These are phyloP conservation scores for Leccinum imitatum DNA, from an alignment of 768 basidiomycete species.

Conservation along the genomic window DNA sequence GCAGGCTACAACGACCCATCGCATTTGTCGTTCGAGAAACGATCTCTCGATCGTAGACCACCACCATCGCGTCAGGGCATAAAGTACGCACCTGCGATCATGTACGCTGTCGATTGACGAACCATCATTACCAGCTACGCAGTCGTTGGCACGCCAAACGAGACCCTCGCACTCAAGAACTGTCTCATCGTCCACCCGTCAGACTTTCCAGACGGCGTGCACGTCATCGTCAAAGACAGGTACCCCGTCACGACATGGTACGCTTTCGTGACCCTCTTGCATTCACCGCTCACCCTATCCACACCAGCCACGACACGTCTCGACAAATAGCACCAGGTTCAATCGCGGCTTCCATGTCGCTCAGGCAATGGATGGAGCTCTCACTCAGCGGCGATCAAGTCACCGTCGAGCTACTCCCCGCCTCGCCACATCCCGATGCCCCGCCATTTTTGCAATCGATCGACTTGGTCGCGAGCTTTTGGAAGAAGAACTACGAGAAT, in stretches of 20 bases:
- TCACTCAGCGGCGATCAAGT: conserved; percentile 76
- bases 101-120: neutral
- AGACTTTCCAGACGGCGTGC: conserved; percentile 73
- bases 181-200: conserved; percentile 75
- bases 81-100: conserved; percentile 19
- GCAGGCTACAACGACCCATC: conserved; percentile 56
- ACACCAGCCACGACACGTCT: conserved; percentile 74
- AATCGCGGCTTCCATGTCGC: conserved; percentile 74
- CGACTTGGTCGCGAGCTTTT: conserved; percentile 77
- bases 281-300: conserved; percentile 28
- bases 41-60: conserved; percentile 42
- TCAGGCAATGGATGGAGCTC: conserved; percentile 89
- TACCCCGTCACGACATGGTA: conserved; percentile 77
- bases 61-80: conserved; percentile 33
- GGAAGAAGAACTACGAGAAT: conserved; percentile 51
- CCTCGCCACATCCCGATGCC: conserved; percentile 48
- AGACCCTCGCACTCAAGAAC: conserved; percentile 74
- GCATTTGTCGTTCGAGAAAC: conserved; percentile 49
- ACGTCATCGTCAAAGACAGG: conserved; percentile 71
- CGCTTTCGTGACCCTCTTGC: conserved; percentile 19
- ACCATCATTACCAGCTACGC: conserved; percentile 39
- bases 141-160: conserved; percentile 62
- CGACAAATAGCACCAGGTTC: conserved; percentile 63
- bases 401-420: conserved; percentile 58
- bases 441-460: conserved; percentile 72